phyloP scores from a whole-genome alignment of 805 yeast genomes.

The Starmerella geochares region DNA sequence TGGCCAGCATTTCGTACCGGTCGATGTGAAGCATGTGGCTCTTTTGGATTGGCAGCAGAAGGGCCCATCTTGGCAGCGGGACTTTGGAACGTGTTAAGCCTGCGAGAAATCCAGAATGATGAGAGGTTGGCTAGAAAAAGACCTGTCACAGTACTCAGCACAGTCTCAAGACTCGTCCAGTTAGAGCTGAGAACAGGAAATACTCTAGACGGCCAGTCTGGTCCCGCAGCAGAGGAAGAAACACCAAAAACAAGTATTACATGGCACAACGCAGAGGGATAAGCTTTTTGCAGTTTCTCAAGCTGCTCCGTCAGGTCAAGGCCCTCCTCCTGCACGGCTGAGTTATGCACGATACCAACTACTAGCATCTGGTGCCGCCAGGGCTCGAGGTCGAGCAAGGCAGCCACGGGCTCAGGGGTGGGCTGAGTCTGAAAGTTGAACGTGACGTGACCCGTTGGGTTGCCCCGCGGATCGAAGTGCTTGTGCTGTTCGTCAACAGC shows the following conservation, averaged over 20 bases:
- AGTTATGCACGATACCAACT: constrained; percentile 38
- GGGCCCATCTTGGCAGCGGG: constrained; percentile 35
- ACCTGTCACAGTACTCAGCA: constrained; percentile 61
- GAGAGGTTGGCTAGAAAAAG: constrained; percentile 56
- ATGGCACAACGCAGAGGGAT: constrained; percentile 48
- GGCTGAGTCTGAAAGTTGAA: constrained; percentile 44
- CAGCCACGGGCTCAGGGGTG: constrained; percentile 48
- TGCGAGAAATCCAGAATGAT: constrained; percentile 55
- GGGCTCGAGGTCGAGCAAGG: constrained; percentile 82
- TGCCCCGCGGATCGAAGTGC: constrained; percentile 69
- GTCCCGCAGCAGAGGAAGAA: constrained; percentile 13
- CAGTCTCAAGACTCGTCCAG: constrained; percentile 43
- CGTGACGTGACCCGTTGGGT: constrained; percentile 64
- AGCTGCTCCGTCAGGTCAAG: constrained; percentile 28
- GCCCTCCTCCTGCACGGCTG: constrained; percentile 20
- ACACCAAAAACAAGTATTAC: constrained; percentile 44
- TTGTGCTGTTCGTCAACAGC: neutral
- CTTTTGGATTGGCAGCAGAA: neutral
- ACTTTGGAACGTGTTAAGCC: constrained; percentile 70
- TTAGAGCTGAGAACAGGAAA: constrained; percentile 27
- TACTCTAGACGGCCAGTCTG: constrained; percentile 22
- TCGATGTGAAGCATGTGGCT: neutral
- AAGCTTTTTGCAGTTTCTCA: constrained; percentile 36
- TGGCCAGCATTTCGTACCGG: neutral
- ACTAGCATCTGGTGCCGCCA: constrained; percentile 57